phyloP scores from a whole-genome alignment of 2,329 filamentous ascomycete genomes.

The Cadophora malorum region DNA sequence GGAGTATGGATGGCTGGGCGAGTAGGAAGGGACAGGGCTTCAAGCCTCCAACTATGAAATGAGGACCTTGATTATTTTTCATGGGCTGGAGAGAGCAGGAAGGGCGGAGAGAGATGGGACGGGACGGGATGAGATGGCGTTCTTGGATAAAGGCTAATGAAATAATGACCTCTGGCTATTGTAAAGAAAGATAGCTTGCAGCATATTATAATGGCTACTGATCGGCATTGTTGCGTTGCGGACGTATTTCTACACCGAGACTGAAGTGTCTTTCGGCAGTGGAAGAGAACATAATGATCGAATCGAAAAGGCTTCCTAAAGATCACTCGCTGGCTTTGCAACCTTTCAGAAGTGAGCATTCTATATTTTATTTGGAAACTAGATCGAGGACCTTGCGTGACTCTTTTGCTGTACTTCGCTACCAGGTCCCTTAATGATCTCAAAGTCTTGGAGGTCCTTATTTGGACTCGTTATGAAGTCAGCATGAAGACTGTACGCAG shows the following conservation, averaged over 20 bases:
- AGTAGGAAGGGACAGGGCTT: constrained; percentile 40
- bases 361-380: no score
- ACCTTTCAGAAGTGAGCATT: no score
- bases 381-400: no score
- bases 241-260: not conserved
- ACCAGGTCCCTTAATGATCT: no score
- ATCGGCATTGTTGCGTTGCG: not conserved
- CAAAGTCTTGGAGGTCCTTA: no score
- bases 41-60: constrained; percentile 40
- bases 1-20: constrained; percentile 56
- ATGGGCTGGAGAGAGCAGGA: not conserved
- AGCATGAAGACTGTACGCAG: no score
- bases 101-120: not conserved
- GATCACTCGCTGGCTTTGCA: no score
- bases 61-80: constrained; percentile 15
- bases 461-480: no score
- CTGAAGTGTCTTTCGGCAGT: no score
- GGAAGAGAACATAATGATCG: no score
- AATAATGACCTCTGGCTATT: not conserved
- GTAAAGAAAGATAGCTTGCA: not conserved
- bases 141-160: not conserved
- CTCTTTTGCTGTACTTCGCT: no score
- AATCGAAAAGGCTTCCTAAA: no score
- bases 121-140: not conserved
- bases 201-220: constrained; percentile 3